Conservation (phyloP, 2,329 filamentous ascomycete species). For the Hymenoscyphus fructigenus region DNA sequence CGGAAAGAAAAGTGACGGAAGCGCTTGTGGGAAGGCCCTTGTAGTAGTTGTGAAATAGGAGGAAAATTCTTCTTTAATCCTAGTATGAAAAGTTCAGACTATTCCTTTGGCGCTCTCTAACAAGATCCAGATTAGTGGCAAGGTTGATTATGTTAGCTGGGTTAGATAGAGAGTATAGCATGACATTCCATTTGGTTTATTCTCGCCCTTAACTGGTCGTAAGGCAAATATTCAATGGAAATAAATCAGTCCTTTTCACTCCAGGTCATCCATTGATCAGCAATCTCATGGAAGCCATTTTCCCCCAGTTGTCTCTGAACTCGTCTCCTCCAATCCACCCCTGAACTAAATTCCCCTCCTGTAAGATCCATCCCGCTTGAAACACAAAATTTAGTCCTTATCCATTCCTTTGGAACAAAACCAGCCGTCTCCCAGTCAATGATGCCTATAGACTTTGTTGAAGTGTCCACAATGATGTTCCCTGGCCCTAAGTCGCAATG, state of each 20-base stretch:
- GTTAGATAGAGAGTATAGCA: too few relatives aligned
- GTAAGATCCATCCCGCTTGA: slow-evolving; percentile 15
- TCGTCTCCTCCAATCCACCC: slow-evolving; percentile 17
- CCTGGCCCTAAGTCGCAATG: slow-evolving; percentile 14
- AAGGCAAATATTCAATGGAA: slow-evolving; percentile 1
- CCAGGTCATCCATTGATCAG: slow-evolving; percentile 13
- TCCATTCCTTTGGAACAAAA: slow-evolving; percentile 17
- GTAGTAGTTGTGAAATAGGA: not conserved
- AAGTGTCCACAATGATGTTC: slow-evolving; percentile 15
- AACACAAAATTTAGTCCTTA: slow-evolving; percentile 19
- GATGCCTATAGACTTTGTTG: slow-evolving; percentile 12
- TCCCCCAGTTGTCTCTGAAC: slow-evolving; percentile 13
- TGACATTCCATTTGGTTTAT: not conserved
- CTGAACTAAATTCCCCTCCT: slow-evolving; percentile 9
- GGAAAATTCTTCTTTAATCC: too few relatives aligned
- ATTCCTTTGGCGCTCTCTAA: too few relatives aligned
- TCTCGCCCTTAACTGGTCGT: not conserved
- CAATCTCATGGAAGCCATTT: slow-evolving; percentile 12
- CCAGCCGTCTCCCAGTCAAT: slow-evolving; percentile 18
- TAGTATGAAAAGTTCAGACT: too few relatives aligned
- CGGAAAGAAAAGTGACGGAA: not conserved
- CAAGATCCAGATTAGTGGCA: too few relatives aligned
- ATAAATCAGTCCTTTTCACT: slow-evolving; percentile 10
- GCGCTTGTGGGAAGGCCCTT: not conserved
- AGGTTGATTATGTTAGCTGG: too few relatives aligned